phyloP scores from a whole-genome alignment of 179 eudicot species.

The Patellifolia procumbens region DNA sequence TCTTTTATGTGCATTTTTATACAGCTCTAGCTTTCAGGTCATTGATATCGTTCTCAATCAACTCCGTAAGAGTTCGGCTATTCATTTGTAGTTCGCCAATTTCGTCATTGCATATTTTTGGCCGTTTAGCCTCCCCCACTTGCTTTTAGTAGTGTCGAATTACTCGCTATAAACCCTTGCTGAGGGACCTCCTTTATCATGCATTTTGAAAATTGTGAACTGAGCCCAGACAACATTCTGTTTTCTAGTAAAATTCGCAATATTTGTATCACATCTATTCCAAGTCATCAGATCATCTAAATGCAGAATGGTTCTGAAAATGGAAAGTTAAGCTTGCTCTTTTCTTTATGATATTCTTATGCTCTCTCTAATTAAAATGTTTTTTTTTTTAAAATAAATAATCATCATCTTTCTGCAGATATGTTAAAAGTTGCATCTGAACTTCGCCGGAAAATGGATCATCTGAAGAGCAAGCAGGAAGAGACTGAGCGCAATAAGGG shows the following conservation, averaged over 20 bases:
- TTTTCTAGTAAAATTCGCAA: background rate
- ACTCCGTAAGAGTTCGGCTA: background rate
- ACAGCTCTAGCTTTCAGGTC: no score
- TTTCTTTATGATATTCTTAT: background rate
- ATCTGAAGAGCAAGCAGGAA: constrained; percentile 49
- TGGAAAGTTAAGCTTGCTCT: background rate
- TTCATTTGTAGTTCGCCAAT: background rate
- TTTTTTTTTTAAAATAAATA: background rate
- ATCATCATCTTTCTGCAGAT: constrained; percentile 40
- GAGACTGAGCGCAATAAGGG: constrained; percentile 28
- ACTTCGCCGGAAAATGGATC: constrained; percentile 52
- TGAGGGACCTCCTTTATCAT: background rate
- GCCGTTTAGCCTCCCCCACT: background rate
- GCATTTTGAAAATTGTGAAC: background rate
- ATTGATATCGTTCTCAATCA: background rate
- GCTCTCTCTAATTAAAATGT: background rate
- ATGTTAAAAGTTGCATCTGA: constrained; percentile 53
- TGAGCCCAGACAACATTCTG: background rate
- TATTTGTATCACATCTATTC: background rate
- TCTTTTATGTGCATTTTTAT: background rate
- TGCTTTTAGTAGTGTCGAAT: background rate
- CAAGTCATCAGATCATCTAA: background rate
- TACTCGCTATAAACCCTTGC: background rate
- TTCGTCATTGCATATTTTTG: no score
- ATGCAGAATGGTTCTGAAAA: background rate